phyloP scores from a whole-genome alignment of 805 yeast genomes.

The Blastobotrys americana region DNA sequence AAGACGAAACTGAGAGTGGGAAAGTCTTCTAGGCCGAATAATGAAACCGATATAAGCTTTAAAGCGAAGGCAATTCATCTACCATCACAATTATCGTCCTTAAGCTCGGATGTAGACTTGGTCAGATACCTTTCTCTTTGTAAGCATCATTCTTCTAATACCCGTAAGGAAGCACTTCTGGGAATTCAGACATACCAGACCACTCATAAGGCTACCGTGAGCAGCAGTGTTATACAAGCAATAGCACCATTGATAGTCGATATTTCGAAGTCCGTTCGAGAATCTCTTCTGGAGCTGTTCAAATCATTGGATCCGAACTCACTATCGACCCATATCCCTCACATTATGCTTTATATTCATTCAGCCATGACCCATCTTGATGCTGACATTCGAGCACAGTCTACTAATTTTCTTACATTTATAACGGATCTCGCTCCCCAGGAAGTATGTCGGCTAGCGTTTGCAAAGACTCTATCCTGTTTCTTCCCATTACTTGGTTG shows the following conservation, averaged over 20 bases:
- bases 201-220: slow-evolving; percentile 35
- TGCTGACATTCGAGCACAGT: slow-evolving; percentile 65
- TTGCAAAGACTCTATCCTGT: slow-evolving; percentile 61
- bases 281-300: slow-evolving; percentile 42
- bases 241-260: slow-evolving; percentile 62
- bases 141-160: slow-evolving; percentile 63
- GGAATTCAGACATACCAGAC: slow-evolving; percentile 41
- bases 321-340: slow-evolving; percentile 32
- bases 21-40: slow-evolving; percentile 64
- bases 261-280: slow-evolving; percentile 56
- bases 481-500: slow-evolving; percentile 69
- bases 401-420: slow-evolving; percentile 58
- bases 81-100: slow-evolving; percentile 35
- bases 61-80: slow-evolving; percentile 53
- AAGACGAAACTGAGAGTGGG: slow-evolving; percentile 85
- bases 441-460: slow-evolving; percentile 53
- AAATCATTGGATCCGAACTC: slow-evolving; percentile 18
- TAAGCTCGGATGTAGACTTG: slow-evolving; percentile 15
- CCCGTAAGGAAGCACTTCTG: slow-evolving; percentile 64
- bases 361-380: slow-evolving; percentile 92
- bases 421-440: slow-evolving; percentile 49
- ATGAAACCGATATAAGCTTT: slow-evolving; percentile 82
- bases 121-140: slow-evolving; percentile 61
- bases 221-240: slow-evolving; percentile 50
- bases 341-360: slow-evolving; percentile 59